Evolutionary conservation across 2,329 filamentous ascomycete genomes (phyloP).

Genomic region (Monilinia aucupariae): DNA sequence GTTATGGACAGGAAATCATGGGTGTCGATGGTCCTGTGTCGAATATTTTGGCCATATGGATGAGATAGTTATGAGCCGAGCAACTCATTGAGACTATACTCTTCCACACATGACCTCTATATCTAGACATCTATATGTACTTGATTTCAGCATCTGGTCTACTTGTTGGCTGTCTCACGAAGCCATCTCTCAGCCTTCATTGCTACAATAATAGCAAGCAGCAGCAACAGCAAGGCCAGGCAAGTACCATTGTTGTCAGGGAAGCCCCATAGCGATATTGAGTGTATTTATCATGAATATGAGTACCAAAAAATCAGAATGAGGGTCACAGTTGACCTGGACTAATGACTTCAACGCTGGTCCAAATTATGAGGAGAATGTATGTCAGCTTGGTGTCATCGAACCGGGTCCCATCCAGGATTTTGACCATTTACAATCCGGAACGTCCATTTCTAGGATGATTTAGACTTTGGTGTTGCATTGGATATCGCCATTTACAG

Average conservation of each 20-base stretch:
- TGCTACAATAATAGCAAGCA: background rate
- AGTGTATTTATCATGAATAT: background rate
- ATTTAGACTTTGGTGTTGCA: background rate
- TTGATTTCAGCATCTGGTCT: background rate
- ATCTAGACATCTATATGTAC: background rate
- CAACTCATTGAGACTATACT: background rate
- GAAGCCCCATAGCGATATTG: background rate
- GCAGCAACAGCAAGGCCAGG: no score
- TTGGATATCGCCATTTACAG: background rate
- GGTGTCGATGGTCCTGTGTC: constrained; percentile 9
- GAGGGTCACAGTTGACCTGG: background rate
- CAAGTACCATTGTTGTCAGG: background rate
- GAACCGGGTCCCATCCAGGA: background rate
- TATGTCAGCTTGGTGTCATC: background rate
- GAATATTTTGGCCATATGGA: background rate
- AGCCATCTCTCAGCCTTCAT: background rate
- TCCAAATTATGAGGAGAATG: background rate
- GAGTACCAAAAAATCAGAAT: background rate
- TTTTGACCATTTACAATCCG: background rate
- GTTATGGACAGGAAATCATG: constrained; percentile 22
- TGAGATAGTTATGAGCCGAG: background rate
- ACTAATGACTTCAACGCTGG: background rate
- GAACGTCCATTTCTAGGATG: background rate
- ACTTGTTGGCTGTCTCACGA: background rate
- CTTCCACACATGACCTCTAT: background rate